Evolutionary conservation across 257 asterid species (phyloP), one percentile per base, ranked within the genome.

Genomic region (Nicotiana tomentosiformis): DNA sequence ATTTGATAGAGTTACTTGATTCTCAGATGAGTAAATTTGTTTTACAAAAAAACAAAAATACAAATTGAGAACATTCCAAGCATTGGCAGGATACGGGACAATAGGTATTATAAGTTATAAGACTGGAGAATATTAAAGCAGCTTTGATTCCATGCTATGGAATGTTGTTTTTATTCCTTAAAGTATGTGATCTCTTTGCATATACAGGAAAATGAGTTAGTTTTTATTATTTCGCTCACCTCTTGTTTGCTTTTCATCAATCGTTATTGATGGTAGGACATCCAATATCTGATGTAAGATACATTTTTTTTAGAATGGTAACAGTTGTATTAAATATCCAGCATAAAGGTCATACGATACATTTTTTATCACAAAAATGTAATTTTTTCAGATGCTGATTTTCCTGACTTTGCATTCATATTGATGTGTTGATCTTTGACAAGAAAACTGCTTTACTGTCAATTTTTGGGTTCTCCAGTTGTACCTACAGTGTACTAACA

Each of bases 401-500:
- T 67, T 49, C 64, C 15, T 26, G 26, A 51, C 29, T 39, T 51
- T 74, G 64, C 26, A 49, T 76, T 76, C 64, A 82, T 58, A 17
- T 72, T 56, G 70, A 23, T 79, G 76, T 62, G 30, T 62, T 79
- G 83, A 29, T 68, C 66, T 49, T 32, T 43, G 84, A 35, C 65
- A 51, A 7, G 58, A 46, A 66, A 43, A 39, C 26, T 55, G 46
- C 77, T 51, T 30, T 76, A 29, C 26, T 76, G 64, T 51, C 80
- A 29, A 74, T 58, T 12, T 65, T 65, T 62, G 74, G 74, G 43
- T 84, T 82, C 58, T 65, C 49, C 53, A 51, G 61, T 51, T 70
- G 26, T 49, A 32, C 82, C 79, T 43, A 37, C 77, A 56, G 84
- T 43, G 51, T 81, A 23, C 69, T 18, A 56, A 72, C 78, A 68